Evolutionary conservation across 495 filamentous ascomycete species (phyloP), one percentile per base, ranked within the genome.

Genomic region (Penicillium tannophilum): DNA sequence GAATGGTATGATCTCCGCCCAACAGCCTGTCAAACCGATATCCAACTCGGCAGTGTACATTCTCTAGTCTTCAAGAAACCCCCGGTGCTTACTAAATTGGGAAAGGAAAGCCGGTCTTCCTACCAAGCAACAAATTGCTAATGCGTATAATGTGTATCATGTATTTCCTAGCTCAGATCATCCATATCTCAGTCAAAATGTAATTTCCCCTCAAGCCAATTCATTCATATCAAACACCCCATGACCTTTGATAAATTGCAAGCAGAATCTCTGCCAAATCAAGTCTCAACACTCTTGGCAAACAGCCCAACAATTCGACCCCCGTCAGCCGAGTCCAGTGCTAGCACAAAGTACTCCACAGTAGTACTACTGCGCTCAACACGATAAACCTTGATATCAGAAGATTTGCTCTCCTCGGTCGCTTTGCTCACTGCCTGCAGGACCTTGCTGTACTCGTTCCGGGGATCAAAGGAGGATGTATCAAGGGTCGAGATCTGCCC

Each of bases 281-380:
- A 56, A 9, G 82, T 87, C 82, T 94, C 91, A 67, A 95, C 77
- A 41, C 84, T 82, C 79, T 88, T 76, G 7, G 88, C 89, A 78
- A 88, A 91, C 44, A 88, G 72, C 7, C 91, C 91, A 5, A 96
- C 84, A 58, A 96, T 49, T 72, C 77, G 83, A 39, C 78, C 80
- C 23, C 78, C 80, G 23, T 65, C 72, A 42, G 69, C 75, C 64
- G 62, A 79, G 72, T 77, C 81, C 73, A 86, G 63, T 59, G 84
- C 86, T 31, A 94, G 73, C 46, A 94, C 73, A 81, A 83, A 95
- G 65, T 93, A 94, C 73, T 93, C 89, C n/a, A 79, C 72, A 66
- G 83, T 82, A 12, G 86, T 84, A 17, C 78, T 79, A 30, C 78
- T 85, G 64, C 79, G 73, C 49, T 76, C 74, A 16, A 93, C 82